Evolutionary conservation across 164 flowering plant species (phyloP).

Genomic region (Chloranthus sessilifolius): DNA sequence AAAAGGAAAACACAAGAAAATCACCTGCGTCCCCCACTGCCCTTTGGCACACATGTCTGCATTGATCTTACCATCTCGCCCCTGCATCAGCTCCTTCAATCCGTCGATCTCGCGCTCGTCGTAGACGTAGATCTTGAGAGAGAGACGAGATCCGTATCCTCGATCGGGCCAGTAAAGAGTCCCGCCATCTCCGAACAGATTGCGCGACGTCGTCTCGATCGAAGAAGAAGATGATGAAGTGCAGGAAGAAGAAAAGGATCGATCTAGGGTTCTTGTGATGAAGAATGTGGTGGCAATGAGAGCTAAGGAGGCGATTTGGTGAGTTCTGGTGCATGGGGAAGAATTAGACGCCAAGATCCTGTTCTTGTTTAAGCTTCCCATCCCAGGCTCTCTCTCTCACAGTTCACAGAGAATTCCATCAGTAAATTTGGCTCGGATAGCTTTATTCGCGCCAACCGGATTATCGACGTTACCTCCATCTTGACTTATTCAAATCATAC

Average conservation of each 20-base stretch:
- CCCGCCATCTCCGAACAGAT: conserved; percentile 9
- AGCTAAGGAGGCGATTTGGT: conserved; percentile 72
- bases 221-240: neutral
- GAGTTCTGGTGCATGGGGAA: conserved; percentile 52
- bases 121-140: conserved; percentile 81
- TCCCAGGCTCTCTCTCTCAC: conserved; percentile 4
- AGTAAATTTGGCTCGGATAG: no score
- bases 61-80: conserved; percentile 60
- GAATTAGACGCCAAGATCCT: conserved; percentile 13
- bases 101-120: conserved; percentile 85
- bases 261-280: conserved; percentile 63
- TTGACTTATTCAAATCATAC: no score
- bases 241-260: conserved; percentile 4
- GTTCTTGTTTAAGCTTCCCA: conserved; percentile 17
- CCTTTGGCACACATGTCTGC: conserved; percentile 63
- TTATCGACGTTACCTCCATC: no score
- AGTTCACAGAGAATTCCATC: no score
- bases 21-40: conserved; percentile 98
- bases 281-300: conserved; percentile 63
- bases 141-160: conserved; percentile 57
- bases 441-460: no score
- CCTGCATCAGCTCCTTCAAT: conserved; percentile 55
- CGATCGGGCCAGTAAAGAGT: conserved; percentile 49
- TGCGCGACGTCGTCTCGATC: neutral
- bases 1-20: no score